A percentile compares a stretch with the other conserved stretches of the same genome.
These are phyloP conservation scores for Solioccasus polychromus DNA, from an alignment of 768 basidiomycete species.

Conservation along the genomic window DNA sequence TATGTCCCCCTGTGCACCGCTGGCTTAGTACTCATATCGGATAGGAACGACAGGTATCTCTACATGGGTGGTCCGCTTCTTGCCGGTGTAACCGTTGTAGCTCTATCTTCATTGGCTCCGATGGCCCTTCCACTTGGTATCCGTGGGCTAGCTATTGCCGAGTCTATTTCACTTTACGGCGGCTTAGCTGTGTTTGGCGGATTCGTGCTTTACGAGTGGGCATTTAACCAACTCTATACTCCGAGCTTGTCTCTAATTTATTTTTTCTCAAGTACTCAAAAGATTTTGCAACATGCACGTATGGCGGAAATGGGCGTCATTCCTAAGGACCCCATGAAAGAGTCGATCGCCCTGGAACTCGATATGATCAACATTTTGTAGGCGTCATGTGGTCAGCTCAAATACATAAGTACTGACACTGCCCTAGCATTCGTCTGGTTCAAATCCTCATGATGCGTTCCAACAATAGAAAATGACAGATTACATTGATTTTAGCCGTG, in stretches of 20 bases:
- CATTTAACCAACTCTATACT: neutral
- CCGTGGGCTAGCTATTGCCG: constrained; percentile 70
- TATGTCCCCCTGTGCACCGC: constrained; percentile 26
- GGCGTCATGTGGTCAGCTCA: constrained; percentile 22
- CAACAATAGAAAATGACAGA: constrained; percentile 54
- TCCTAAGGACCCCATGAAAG: constrained; percentile 70
- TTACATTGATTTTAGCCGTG: neutral
- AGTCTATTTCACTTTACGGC: constrained; percentile 80
- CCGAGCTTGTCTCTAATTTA: constrained; percentile 1
- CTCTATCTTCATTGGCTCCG: constrained; percentile 81
- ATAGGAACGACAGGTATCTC: constrained; percentile 75
- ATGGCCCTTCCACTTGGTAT: constrained; percentile 85
- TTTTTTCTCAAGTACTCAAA: constrained; percentile 57
- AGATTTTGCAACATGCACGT: constrained; percentile 74
- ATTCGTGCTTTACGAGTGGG: constrained; percentile 84
- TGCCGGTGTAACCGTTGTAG: constrained; percentile 86
- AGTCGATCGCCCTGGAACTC: constrained; percentile 75
- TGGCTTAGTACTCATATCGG: neutral
- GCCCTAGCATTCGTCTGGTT: constrained; percentile 68
- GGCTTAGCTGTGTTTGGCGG: constrained; percentile 86
- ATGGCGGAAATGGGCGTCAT: constrained; percentile 67
- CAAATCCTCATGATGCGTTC: constrained; percentile 71
- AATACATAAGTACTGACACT: constrained; percentile 12
- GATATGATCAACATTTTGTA: constrained; percentile 92
- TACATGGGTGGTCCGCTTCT: constrained; percentile 86